Evolutionary conservation across 2,329 filamentous ascomycete genomes (phyloP), one percentile per base, ranked within the genome.

Genomic region (Stachybotrys chlorohalonatus): DNA sequence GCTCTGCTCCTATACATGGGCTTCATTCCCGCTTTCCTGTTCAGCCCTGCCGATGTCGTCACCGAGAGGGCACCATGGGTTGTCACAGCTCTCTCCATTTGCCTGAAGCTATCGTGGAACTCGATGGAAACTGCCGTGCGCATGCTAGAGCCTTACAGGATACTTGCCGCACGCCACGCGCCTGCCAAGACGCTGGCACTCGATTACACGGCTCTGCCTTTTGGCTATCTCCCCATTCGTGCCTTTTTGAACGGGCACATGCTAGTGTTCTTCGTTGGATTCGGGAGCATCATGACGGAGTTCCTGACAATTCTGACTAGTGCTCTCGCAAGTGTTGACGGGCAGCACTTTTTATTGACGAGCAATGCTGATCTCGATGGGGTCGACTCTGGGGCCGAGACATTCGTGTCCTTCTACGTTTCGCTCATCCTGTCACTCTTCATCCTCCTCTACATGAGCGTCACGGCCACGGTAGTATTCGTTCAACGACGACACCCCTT

Each of bases 81-180:
- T 7, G 70, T 89, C 36, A 90, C 87, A 0, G 76, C 78, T 3
- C 63, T 88, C 7, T 84, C 86, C 1, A 84, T 89, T 17, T 68
- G 76, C 55, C 78, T 90, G 62, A 89, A 88, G 67, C 75, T 89
- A 24, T 73, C 78, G 49, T 90, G 86, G 86, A 79, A 79, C 57
- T 80, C 82, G 3, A 74, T 90, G 57, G 87, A 90, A 63, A 85
- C 81, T 54, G 80, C 84, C 31, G 77, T 89, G 50, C 83, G 86
- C 47, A 85, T 89, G 77, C 82, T 89, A 68, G 85, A 90, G 66
- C 87, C 87, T 2, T 90, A 87, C 64, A 88, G 85, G 64, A 81
- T 88, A 56, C 78, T 90, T 2, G 85, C 82, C 13, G 75, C 75
- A 53, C 79, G 87, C 4, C 81, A 86, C 59, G 86, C 86, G 4